Evolutionary conservation across 768 basidiomycete species (phyloP), one percentile per base, ranked within the genome.

Genomic region (Hortiboletus flavorubellus): DNA sequence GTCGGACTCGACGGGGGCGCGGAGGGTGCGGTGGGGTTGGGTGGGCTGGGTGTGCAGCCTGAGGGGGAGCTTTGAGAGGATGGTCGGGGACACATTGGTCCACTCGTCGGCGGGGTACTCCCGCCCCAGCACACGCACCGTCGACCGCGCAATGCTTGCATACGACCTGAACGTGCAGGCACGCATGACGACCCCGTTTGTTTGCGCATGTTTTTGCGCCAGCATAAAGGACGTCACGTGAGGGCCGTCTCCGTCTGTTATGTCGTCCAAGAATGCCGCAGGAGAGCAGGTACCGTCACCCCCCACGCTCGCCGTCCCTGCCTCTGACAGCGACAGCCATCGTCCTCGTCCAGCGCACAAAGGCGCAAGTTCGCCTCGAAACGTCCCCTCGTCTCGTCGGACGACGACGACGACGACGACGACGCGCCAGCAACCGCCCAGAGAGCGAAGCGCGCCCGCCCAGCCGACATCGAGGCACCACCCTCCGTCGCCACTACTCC

Each of bases 21-120:
- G 89, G 42, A 98, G 83, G 51, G 91, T 98, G 68, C 81, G 82
- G 50, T 98, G 79, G 3, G 97, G 97, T 66, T 99, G 97, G 4
- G 80, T 74, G 23, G 84, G 83, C 56, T 86, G 78, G 18, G 81
- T 78, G 70, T 97, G 92, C 23, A 99, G 80, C 37, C 82, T 82
- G 15, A 85, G 77, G 10, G 85, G 78, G 38, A 96, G 75, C 71
- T 94, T 96, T 45, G 86, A 80, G 51, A 93, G 77, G 64, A 99
- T 93, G 26, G 92, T 78, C 23, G 89, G 81, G 2, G 94, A 88
- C 39, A 92, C 80, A 72, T 99, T 99, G 39, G 95, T 91, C 70
- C 76, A 79, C 31, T 76, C 71, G 75, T 99, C 97, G n/a, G 76
- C 79, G 2, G 82, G 77, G 73, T 94, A 91, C n/a, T 73, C 70